Evolutionary conservation across 192 early-diverging fungal genomes (phyloP).

Genomic region (Backusella parvicylindrica): DNA sequence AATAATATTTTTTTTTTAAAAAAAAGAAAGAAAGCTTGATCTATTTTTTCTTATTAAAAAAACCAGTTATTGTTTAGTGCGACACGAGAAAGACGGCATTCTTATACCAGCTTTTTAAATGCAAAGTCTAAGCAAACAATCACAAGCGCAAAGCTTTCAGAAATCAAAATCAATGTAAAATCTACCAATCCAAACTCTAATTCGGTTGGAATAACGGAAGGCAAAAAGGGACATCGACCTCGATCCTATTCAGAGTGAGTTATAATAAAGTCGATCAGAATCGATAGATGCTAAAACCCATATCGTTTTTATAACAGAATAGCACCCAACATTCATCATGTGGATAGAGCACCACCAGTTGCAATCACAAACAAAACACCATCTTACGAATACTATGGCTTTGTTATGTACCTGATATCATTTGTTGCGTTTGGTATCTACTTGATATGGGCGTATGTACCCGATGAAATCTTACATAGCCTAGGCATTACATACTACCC

Average conservation of each 20-base stretch:
- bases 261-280: too few species aligned
- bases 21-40: neutral
- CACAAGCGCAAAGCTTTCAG: neutral
- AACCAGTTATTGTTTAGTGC: neutral
- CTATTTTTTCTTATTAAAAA: neutral
- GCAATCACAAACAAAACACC: conserved; percentile 58
- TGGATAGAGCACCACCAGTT: conserved; percentile 32
- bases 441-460: conserved; percentile 80
- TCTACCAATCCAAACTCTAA: neutral
- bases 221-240: conserved; percentile 29
- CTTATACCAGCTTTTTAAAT: conserved; percentile 29
- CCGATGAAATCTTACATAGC: conserved; percentile 65
- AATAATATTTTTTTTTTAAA: too few species aligned
- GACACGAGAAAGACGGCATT: conserved; percentile 19
- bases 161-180: neutral
- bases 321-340: neutral
- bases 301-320: conserved; percentile 9
- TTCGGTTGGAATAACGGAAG: neutral
- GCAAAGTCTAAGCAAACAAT: conserved; percentile 15
- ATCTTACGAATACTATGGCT: conserved; percentile 85
- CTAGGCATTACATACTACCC: conserved; percentile 86
- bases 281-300: neutral
- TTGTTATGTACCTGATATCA: conserved; percentile 80
- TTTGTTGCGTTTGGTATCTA: conserved; percentile 72
- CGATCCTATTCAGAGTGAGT: conserved; percentile 36